Base-by-base conservation (phyloP, 2,329 filamentous ascomycete genomes). In the Talaromyces marneffei region DNA sequence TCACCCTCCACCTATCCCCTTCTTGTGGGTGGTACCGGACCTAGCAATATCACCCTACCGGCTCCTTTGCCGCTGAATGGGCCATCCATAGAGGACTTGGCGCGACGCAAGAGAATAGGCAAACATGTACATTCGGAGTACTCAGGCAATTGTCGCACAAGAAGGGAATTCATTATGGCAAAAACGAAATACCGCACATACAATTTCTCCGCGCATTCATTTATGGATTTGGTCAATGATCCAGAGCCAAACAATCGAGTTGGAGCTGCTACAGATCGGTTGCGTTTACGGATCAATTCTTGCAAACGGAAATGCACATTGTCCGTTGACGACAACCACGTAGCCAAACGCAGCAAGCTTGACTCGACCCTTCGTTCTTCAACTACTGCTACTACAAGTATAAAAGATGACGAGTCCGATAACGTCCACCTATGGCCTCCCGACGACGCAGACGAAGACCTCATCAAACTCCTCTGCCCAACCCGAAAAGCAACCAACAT, bases 171-270 rank as follows among this genome's bases (percentile, higher is more conserved):
- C 62, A 78, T 78, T 46, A 67, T 77, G 2, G 75, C 75, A 16
- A 76, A 75, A 62, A 79, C 77, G 0, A 79, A 79, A 57, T 76
- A 74, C 62, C 74, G 74, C 57, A 70, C 71, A 25, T 79, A 79
- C 64, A 73, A 78, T 42, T 69, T 72, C 50, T 74, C 73, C 20
- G 69, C 75, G 25, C 71, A 73, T 8, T 71, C 75, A 10, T 79
- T 78, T 63, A 60, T 79, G 25, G 78, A 80, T 53, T 67, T 80
- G 16, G 74, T 80, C 46, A 77, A 75, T 31, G 77, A 79, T 59
- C 72, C 75, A 3, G 62, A 64, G 10, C 62, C 66, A 10, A 57
- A 64, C 9, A 63, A 70, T 23, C 67, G 63, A 23, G 66, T 64
- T 7, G 69, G 72, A 31, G 68, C 71, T 46, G 68, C 71, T 1